These are phyloP conservation scores for Gastrolobium bilobum DNA, from an alignment of 306 rosid genomes.

Conservation along the genomic window DNA sequence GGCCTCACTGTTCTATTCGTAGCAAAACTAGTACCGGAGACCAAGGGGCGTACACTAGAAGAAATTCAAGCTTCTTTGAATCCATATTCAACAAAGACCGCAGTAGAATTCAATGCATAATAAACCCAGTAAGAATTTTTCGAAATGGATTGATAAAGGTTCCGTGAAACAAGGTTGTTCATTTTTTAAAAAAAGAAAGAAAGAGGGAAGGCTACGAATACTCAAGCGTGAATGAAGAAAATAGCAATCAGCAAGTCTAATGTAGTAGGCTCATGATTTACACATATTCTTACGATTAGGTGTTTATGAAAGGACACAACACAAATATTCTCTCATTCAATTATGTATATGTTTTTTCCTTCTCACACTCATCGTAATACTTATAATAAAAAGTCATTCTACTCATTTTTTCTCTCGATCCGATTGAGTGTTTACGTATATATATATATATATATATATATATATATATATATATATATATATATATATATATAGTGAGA, in stretches of 20 bases:
- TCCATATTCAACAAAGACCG: conserved; percentile 35
- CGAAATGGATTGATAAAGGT: conserved; percentile 9
- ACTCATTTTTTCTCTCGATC: too few relatives aligned
- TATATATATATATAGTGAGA: too few relatives aligned
- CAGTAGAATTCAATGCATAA: background rate
- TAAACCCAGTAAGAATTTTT: conserved; percentile 9
- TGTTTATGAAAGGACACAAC: background rate
- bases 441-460: too few relatives aligned
- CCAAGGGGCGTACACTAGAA: conserved; percentile 76
- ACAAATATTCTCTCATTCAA: too few relatives aligned
- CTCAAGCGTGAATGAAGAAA: background rate
- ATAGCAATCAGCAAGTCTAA: conserved; percentile 27
- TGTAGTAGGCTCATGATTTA: background rate
- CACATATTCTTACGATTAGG: background rate
- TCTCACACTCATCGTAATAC: too few relatives aligned
- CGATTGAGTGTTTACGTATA: too few relatives aligned
- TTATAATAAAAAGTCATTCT: too few relatives aligned
- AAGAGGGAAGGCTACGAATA: background rate
- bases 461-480: too few relatives aligned
- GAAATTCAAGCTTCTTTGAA: conserved; percentile 72
- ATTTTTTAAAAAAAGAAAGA: background rate
- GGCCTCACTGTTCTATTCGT: conserved; percentile 65
- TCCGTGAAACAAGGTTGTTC: conserved; percentile 5
- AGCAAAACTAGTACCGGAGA: conserved; percentile 79
- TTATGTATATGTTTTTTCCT: too few relatives aligned